Percentiles rank a stretch among this genome's conserved stretches.
These are phyloP conservation scores for Colletotrichum endophyticum DNA, from an alignment of 2,329 filamentous ascomycete genomes.

Conservation along the genomic window DNA sequence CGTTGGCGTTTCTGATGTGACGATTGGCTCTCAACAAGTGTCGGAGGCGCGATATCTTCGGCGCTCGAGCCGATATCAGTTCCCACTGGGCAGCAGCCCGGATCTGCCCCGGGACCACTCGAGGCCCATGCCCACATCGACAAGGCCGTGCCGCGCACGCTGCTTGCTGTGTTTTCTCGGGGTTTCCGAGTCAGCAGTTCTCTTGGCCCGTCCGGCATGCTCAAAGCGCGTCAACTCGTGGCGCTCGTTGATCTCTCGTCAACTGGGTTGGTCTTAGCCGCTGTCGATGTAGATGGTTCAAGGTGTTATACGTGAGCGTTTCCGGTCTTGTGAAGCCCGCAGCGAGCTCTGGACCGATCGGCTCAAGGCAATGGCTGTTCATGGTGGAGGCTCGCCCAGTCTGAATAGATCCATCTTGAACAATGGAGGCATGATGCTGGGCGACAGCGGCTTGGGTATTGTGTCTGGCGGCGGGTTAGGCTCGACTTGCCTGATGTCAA, in stretches of 20 bases:
- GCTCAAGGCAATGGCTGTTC: not conserved
- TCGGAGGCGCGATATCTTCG: not conserved
- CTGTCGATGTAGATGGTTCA: not conserved
- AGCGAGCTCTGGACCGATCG: not conserved
- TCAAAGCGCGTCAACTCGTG: not conserved
- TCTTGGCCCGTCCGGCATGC: not conserved
- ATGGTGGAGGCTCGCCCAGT: not conserved
- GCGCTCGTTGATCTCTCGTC: not conserved
- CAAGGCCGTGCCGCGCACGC: not conserved
- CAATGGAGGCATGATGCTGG: not conserved
- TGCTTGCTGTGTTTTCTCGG: not conserved
- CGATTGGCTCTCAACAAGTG: not conserved
- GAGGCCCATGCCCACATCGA: not conserved
- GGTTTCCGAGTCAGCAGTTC: not conserved
- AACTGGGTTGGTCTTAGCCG: not conserved
- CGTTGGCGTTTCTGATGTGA: not conserved
- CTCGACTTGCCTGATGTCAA: conserved; percentile 1
- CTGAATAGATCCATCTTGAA: conserved; percentile 1
- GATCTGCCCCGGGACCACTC: not conserved
- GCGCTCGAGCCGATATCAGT: not conserved
- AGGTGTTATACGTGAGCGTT: not conserved
- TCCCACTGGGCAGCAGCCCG: not conserved
- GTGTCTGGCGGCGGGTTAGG: not conserved
- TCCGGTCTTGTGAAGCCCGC: not conserved
- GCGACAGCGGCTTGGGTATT: not conserved